A percentile compares a stretch with the other conserved stretches of the same genome.
Evolutionary conservation across 306 rosid genomes (phyloP).

Genomic region (Trifolium repens): DNA sequence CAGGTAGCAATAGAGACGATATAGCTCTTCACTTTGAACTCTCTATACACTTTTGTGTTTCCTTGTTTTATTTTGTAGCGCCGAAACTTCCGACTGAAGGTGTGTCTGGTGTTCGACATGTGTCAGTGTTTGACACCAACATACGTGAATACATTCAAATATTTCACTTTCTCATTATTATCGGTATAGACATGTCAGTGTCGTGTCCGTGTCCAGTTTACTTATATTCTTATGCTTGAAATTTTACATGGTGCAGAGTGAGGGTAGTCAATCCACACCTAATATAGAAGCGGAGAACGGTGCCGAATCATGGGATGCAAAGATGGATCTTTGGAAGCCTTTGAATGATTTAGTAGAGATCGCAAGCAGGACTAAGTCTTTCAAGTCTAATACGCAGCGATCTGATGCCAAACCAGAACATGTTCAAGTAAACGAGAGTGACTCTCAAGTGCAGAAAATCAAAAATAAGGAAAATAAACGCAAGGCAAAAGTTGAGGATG

Average conservation of each 20-base stretch:
- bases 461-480: conserved; percentile 72
- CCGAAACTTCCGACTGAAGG: neutral
- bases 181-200: neutral
- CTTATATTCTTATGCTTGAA: conserved; percentile 27
- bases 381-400: conserved; percentile 70
- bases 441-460: conserved; percentile 55
- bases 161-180: neutral
- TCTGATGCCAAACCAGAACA: conserved; percentile 62
- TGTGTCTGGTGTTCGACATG: neutral
- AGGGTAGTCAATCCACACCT: conserved; percentile 55
- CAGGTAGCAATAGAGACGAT: conserved; percentile 61
- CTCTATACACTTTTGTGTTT: conserved; percentile 22
- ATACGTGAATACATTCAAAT: neutral
- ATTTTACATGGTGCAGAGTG: conserved; percentile 60
- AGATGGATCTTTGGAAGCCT: conserved; percentile 92
- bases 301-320: conserved; percentile 64
- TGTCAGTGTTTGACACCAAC: neutral
- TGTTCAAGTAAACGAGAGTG: conserved; percentile 44
- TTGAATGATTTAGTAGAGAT: conserved; percentile 87
- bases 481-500: conserved; percentile 66
- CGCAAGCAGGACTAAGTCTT: conserved; percentile 85
- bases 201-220: neutral
- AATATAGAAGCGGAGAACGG: conserved; percentile 71
- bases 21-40: conserved; percentile 32
- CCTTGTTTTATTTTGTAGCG: conserved; percentile 4